Percentiles rank a stretch among this genome's conserved stretches.
These are phyloP conservation scores for Trebouxia sp. DNA, from an alignment of 139 green algal species.

Conservation along the genomic window DNA sequence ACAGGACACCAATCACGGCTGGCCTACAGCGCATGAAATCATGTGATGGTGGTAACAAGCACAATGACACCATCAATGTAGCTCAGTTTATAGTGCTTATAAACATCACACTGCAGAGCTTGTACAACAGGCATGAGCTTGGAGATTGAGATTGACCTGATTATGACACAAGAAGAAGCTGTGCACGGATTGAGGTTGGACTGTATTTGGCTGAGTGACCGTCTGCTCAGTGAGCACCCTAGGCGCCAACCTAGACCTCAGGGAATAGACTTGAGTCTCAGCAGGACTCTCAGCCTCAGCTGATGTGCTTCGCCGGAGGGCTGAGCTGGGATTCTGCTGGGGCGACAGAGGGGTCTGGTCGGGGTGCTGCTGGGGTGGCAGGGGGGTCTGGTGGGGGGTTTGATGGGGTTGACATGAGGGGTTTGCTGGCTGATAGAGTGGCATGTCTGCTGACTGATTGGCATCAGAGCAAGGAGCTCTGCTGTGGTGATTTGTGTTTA, in stretches of 20 bases:
- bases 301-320: not conserved
- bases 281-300: conserved; percentile 33
- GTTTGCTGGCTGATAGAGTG: too few relatives aligned
- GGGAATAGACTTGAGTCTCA: conserved; percentile 28
- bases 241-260: conserved; percentile 23
- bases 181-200: not conserved
- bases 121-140: not conserved
- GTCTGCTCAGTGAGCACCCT: not conserved
- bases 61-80: too few relatives aligned
- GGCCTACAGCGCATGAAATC: too few relatives aligned
- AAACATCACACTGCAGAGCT: too few relatives aligned
- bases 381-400: not conserved
- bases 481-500: not conserved
- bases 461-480: not conserved
- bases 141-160: not conserved
- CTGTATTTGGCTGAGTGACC: not conserved
- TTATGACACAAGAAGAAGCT: conserved; percentile 6
- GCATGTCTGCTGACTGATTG: not conserved
- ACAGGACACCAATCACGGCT: too few relatives aligned
- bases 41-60: not conserved
- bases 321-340: not conserved
- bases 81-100: too few relatives aligned
- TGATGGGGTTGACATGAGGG: not conserved
- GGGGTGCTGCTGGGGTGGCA: not conserved
- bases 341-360: not conserved